phyloP scores from a whole-genome alignment of 2,329 filamentous ascomycete species.

The Colletotrichum lindemuthianum region DNA sequence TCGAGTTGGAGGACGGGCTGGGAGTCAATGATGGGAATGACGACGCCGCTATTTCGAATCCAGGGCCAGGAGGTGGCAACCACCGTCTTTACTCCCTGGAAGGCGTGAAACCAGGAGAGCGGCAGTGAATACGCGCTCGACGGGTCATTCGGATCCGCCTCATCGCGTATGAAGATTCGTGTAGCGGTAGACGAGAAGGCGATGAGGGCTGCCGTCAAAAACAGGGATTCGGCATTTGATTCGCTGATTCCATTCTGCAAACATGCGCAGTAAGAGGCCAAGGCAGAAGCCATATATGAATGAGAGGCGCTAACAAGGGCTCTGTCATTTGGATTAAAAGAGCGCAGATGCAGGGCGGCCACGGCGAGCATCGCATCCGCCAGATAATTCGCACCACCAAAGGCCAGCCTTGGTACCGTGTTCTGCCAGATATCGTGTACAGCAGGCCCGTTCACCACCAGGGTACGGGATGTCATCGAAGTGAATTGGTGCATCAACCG shows the following conservation, averaged over 20 bases:
- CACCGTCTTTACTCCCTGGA: constrained; percentile 73
- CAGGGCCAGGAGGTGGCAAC: constrained; percentile 73
- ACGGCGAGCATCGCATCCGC: constrained; percentile 73
- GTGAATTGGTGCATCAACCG: constrained; percentile 74
- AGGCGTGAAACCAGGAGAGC: constrained; percentile 73
- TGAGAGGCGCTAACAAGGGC: constrained; percentile 70
- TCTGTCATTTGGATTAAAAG: constrained; percentile 65
- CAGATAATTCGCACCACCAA: constrained; percentile 66
- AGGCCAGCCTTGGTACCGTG: constrained; percentile 69
- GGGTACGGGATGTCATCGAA: constrained; percentile 67
- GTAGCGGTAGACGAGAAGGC: constrained; percentile 74
- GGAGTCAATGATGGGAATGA: constrained; percentile 70
- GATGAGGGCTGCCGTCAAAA: constrained; percentile 71
- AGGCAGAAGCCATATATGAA: constrained; percentile 71
- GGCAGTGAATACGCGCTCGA: constrained; percentile 65
- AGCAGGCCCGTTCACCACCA: constrained; percentile 62
- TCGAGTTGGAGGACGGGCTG: constrained; percentile 71
- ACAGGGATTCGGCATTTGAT: constrained; percentile 70
- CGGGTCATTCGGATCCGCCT: constrained; percentile 52
- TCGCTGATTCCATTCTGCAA: constrained; percentile 67
- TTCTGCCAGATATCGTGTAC: constrained; percentile 69
- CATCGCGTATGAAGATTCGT: constrained; percentile 69
- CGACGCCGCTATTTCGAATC: constrained; percentile 66
- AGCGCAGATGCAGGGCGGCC: constrained; percentile 70
- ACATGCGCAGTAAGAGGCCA: constrained; percentile 67